A percentile compares a stretch with the other conserved stretches of the same genome.
phyloP scores from a whole-genome alignment of 1,284 basidiomycete species.

The Boletus semigastroideus region DNA sequence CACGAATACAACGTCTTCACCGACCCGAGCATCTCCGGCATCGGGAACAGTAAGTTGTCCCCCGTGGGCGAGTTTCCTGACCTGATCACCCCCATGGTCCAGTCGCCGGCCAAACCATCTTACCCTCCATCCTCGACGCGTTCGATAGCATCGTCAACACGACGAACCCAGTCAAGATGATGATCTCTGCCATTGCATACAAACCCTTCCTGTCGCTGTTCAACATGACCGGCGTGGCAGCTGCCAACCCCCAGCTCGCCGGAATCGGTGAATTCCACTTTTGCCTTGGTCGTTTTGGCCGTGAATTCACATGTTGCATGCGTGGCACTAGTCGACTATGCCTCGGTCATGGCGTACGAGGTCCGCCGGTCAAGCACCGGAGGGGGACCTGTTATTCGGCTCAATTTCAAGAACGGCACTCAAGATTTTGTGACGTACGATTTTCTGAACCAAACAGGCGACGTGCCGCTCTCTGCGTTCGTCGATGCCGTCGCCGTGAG shows the following conservation, averaged over 20 bases:
- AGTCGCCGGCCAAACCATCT: slow-evolving; percentile 72
- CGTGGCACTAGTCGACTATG: slow-evolving; percentile 60
- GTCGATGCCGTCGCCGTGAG: slow-evolving; percentile 49
- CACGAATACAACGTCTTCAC: slow-evolving; percentile 77
- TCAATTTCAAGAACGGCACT: slow-evolving; percentile 83
- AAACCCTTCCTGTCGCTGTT: slow-evolving; percentile 84
- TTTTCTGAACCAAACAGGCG: slow-evolving; percentile 62
- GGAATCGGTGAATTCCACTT: slow-evolving; percentile 54
- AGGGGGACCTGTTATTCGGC: slow-evolving; percentile 56
- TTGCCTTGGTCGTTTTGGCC: slow-evolving; percentile 7
- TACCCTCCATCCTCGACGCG: slow-evolving; percentile 61
- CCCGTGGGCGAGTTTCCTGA: neutral
- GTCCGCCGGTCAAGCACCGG: slow-evolving; percentile 49
- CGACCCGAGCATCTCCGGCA: slow-evolving; percentile 50
- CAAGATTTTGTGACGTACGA: slow-evolving; percentile 54
- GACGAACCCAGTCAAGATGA: slow-evolving; percentile 62
- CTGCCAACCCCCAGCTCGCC: slow-evolving; percentile 52
- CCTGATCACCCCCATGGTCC: slow-evolving; percentile 7
- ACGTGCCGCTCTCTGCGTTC: slow-evolving; percentile 59
- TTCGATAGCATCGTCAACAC: slow-evolving; percentile 60
- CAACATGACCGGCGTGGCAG: slow-evolving; percentile 66
- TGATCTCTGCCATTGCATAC: slow-evolving; percentile 69
- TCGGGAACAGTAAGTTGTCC: slow-evolving; percentile 65
- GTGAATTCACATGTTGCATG: neutral
- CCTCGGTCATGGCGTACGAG: slow-evolving; percentile 70